Percentiles rank a stretch among this genome's conserved stretches.
These are phyloP conservation scores for Stramenopiles sp. DNA, from an alignment of 352 stramenopile species.

Conservation along the genomic window DNA sequence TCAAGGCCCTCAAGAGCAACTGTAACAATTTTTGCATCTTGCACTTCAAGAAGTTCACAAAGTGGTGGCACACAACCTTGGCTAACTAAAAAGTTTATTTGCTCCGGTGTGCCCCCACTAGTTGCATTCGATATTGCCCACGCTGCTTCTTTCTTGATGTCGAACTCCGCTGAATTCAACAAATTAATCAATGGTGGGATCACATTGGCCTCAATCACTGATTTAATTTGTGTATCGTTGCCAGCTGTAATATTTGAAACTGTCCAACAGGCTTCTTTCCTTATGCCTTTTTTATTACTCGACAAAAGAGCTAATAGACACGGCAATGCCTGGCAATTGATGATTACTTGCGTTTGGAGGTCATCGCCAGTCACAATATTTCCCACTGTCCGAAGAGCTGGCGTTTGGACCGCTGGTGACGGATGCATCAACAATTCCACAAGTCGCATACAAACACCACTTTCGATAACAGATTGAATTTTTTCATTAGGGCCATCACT, in stretches of 20 bases:
- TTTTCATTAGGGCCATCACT: slow-evolving; percentile 95
- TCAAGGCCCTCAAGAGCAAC: slow-evolving; percentile 94
- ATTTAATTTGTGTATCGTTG: slow-evolving; percentile 95
- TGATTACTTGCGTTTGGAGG: slow-evolving; percentile 95
- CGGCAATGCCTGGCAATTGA: slow-evolving; percentile 88
- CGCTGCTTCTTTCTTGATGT: slow-evolving; percentile 93
- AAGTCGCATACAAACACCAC: slow-evolving; percentile 79
- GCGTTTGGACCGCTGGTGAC: slow-evolving; percentile 53
- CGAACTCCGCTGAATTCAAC: slow-evolving; percentile 85
- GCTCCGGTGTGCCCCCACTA: slow-evolving; percentile 65
- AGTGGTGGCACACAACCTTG: slow-evolving; percentile 85
- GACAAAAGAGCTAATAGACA: slow-evolving; percentile 78
- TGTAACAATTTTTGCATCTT: slow-evolving; percentile 93
- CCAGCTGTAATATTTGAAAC: slow-evolving; percentile 98
- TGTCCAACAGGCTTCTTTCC: slow-evolving; percentile 98
- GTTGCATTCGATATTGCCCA: slow-evolving; percentile 99
- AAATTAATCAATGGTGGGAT: slow-evolving; percentile 88
- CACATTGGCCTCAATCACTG: slow-evolving; percentile 88
- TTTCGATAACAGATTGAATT: slow-evolving; percentile 94
- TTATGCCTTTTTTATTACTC: slow-evolving; percentile 89
- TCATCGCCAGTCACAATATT: slow-evolving; percentile 99
- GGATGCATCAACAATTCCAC: slow-evolving; percentile 78
- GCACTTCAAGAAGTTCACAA: slow-evolving; percentile 84
- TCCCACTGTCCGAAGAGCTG: slow-evolving; percentile 60
- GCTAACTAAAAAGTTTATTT: slow-evolving; percentile 88